A percentile compares a stretch with the other conserved stretches of the same genome.
Evolutionary conservation across 2,329 filamentous ascomycete species (phyloP).

Genomic region (Phoma sp.): DNA sequence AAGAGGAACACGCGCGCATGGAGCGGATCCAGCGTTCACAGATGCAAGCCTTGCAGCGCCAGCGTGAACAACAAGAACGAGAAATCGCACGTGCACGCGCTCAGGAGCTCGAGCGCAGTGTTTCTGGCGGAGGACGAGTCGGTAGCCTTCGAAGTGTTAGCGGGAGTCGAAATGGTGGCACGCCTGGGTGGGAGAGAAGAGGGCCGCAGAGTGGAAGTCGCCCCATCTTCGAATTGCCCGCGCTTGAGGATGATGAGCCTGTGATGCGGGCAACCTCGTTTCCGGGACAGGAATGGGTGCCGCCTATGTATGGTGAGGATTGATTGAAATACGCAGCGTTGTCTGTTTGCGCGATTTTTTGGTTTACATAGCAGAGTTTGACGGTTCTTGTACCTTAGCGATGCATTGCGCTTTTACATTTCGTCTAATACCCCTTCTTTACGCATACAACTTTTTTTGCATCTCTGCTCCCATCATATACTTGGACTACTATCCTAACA

Average conservation of each 20-base stretch:
- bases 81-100: conserved; percentile 41
- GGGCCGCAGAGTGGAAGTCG: conserved; percentile 26
- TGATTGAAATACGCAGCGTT: conserved; percentile 2
- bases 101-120: conserved; percentile 43
- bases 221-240: conserved; percentile 42
- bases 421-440: conserved; percentile 14
- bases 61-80: conserved; percentile 35
- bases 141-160: conserved; percentile 39
- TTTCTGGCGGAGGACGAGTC: conserved; percentile 39
- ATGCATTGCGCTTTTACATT: conserved; percentile 12
- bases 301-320: conserved; percentile 49
- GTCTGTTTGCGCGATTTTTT: too few species aligned
- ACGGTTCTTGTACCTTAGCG: conserved; percentile 8
- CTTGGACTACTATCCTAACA: too few species aligned
- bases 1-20: conserved; percentile 41
- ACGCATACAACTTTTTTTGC: background rate
- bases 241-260: conserved; percentile 55
- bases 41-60: conserved; percentile 28
- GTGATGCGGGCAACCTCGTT: conserved; percentile 72
- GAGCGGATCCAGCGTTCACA: conserved; percentile 40
- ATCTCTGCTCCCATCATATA: background rate
- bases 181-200: conserved; percentile 36
- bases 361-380: background rate
- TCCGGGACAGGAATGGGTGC: conserved; percentile 74
- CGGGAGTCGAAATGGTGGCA: conserved; percentile 34